phyloP scores from a whole-genome alignment of 441 rosid genomes.

The Erysimum cheiri region DNA sequence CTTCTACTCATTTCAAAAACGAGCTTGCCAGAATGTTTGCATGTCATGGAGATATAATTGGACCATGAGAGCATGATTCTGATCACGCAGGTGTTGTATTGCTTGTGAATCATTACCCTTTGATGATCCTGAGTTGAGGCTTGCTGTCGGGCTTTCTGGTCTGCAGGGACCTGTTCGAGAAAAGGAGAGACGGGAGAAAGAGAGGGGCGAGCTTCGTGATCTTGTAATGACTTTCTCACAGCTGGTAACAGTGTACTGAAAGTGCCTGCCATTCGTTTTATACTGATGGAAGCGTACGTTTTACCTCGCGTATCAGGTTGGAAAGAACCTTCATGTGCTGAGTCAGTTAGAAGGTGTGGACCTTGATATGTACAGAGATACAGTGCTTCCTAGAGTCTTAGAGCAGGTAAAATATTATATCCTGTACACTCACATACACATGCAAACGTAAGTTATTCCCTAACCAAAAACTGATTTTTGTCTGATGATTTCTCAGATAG shows the following conservation, averaged over 20 bases:
- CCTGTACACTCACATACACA: slow-evolving; percentile 12
- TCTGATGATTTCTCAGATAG: slow-evolving; percentile 65
- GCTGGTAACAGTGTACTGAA: slow-evolving; percentile 51
- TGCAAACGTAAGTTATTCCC: slow-evolving; percentile 26
- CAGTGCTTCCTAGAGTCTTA: slow-evolving; percentile 79
- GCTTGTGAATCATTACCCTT: slow-evolving; percentile 80
- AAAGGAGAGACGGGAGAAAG: slow-evolving; percentile 83
- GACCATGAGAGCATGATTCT: slow-evolving; percentile 74
- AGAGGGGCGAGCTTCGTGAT: slow-evolving; percentile 89
- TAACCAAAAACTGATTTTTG: slow-evolving; percentile 25
- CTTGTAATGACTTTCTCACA: slow-evolving; percentile 67
- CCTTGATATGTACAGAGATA: slow-evolving; percentile 75
- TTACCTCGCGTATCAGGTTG: slow-evolving; percentile 60
- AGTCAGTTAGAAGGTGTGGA: slow-evolving; percentile 85
- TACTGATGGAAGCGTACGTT: slow-evolving; percentile 45
- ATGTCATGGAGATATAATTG: slow-evolving; percentile 56
- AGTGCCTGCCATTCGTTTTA: slow-evolving; percentile 47
- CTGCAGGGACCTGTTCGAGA: slow-evolving; percentile 94
- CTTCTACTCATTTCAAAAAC: slow-evolving; percentile 56
- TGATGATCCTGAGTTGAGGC: slow-evolving; percentile 83
- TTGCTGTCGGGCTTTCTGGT: slow-evolving; percentile 86
- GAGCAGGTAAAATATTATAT: slow-evolving; percentile 60
- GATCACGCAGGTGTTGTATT: slow-evolving; percentile 79
- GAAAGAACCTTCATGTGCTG: slow-evolving; percentile 84
- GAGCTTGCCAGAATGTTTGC: slow-evolving; percentile 56